Conservation (phyloP, 345 rosid genomes). For the Heritiera fomes region DNA sequence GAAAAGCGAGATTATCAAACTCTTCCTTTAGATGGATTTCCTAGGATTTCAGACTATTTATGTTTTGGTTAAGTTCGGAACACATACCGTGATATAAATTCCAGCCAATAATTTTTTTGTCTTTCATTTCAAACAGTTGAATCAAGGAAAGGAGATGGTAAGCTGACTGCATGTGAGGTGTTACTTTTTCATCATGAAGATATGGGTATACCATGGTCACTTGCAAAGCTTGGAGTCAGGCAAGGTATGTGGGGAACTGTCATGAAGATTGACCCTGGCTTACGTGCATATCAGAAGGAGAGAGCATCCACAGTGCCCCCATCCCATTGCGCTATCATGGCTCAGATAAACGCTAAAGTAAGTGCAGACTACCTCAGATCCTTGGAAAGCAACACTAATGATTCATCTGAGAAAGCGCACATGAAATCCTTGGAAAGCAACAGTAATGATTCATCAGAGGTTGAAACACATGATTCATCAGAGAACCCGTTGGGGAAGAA, state of each 20-base stretch:
- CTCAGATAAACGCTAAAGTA: conserved; percentile 86
- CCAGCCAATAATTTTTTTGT: conserved; percentile 5
- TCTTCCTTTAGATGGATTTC: background rate
- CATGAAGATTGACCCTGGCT: conserved; percentile 86
- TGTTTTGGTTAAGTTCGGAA: background rate
- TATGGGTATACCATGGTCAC: conserved; percentile 98
- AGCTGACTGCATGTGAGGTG: conserved; percentile 86
- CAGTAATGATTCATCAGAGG: conserved; percentile 27
- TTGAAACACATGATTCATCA: conserved; percentile 28
- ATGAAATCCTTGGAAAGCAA: conserved; percentile 53
- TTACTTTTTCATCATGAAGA: conserved; percentile 91
- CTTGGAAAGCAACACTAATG: conserved; percentile 40
- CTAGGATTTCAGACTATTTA: background rate
- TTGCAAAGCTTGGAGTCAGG: conserved; percentile 89
- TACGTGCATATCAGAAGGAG: conserved; percentile 68
- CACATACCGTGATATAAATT: background rate
- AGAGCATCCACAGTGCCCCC: conserved; percentile 57
- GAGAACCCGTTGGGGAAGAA: conserved; percentile 49
- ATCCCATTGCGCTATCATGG: conserved; percentile 72
- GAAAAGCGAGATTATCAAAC: background rate
- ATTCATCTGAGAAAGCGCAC: conserved; percentile 47
- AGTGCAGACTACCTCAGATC: conserved; percentile 58
- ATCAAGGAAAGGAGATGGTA: conserved; percentile 82
- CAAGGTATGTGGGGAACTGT: conserved; percentile 99
- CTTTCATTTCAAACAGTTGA: conserved; percentile 60